Percentiles rank a stretch among this genome's conserved stretches.
Evolutionary conservation across 2,329 filamentous ascomycete genomes (phyloP).

Genomic region (Neocatenulostroma microsporum): DNA sequence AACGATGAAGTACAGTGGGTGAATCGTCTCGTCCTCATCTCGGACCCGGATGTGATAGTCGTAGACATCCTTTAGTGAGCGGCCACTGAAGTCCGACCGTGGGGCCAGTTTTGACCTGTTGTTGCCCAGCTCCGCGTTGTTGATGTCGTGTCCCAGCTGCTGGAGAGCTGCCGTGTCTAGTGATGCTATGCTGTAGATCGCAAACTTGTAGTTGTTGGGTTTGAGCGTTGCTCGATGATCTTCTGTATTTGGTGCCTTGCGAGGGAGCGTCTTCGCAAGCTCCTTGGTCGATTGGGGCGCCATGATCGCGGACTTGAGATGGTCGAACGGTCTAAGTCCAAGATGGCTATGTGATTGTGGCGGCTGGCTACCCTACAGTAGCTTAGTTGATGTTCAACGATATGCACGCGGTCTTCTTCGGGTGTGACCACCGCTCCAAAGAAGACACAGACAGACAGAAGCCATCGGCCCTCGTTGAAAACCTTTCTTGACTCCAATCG

Average conservation of each 20-base stretch:
- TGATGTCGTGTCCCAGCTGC: constrained; percentile 1
- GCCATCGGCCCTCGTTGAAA: too few relatives aligned
- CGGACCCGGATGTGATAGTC: constrained; percentile 1
- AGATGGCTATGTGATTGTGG: too few relatives aligned
- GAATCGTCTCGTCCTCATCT: constrained; percentile 2
- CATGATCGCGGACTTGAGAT: too few relatives aligned
- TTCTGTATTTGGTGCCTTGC: constrained; percentile 1
- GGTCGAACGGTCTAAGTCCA: too few relatives aligned
- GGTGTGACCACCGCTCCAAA: too few relatives aligned
- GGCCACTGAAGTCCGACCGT: not conserved
- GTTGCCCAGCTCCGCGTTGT: constrained; percentile 1
- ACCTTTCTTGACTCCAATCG: too few relatives aligned
- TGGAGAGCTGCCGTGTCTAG: not conserved
- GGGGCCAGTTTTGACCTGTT: not conserved
- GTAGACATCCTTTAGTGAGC: constrained; percentile 1
- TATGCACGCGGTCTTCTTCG: too few relatives aligned
- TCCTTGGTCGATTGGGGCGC: not conserved
- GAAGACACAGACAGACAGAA: too few relatives aligned
- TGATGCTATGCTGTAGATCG: not conserved
- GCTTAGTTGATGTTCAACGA: too few relatives aligned
- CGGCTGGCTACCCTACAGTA: too few relatives aligned
- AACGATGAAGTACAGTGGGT: constrained; percentile 4
- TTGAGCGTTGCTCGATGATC: not conserved
- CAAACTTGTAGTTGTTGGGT: constrained; percentile 1
- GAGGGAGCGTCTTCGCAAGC: not conserved